Base-by-base conservation (phyloP, 139 green algal genomes). In the Chlorella sp. region DNA sequence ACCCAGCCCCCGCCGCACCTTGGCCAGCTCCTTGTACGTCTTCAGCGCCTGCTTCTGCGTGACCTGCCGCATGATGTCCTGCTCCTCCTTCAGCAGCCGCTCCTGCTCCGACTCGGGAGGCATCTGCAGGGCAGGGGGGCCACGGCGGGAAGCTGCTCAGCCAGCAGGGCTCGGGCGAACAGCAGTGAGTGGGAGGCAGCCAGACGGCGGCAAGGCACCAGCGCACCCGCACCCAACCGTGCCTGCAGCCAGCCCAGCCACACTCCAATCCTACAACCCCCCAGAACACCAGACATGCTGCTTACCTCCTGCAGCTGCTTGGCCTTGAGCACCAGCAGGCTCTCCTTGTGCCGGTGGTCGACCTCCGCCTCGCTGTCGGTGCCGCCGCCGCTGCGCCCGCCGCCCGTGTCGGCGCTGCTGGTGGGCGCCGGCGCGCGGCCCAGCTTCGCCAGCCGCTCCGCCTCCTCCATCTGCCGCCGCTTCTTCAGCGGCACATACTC, bases 401-500 rank as follows among this genome's bases (percentile, higher is more conserved):
- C 44, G 68, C 89, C 63, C 9, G 34, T 71, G 44, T 72, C 86
- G 20, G 32, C 78, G 51, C 63, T 83, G 28, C 63, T 44, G 1
- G 85, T 78, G 25, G 60, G 69, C 55, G 72, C 55, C 3, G 78
- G 69, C 32, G 51, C 81, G 20, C 76, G 74, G 15, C 91, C 83
- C 47, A 97, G 78, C 44, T 80, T 75, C 9, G 78, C 20, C 64
- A 95, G 76, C 15, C 92, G 90, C 47, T 70, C 25, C 21, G 95
- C 85, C 63, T 94, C 87, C 85, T 99, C 91, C 72, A 92, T 75
- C 38, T 90, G 83, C 2, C 94, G 87, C 38, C 96, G 89, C 88
- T 98, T 98, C 57, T 94, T 95, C 2, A 98, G 41, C 0, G 96
- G 95, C 28, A 99, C 74, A 51, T 99, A 99, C 88, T 98, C 96